A percentile compares a stretch with the other conserved stretches of the same genome.
These are phyloP conservation scores for Moesziomyces parantarcticus DNA, from an alignment of 1,284 basidiomycete species.

Conservation along the genomic window DNA sequence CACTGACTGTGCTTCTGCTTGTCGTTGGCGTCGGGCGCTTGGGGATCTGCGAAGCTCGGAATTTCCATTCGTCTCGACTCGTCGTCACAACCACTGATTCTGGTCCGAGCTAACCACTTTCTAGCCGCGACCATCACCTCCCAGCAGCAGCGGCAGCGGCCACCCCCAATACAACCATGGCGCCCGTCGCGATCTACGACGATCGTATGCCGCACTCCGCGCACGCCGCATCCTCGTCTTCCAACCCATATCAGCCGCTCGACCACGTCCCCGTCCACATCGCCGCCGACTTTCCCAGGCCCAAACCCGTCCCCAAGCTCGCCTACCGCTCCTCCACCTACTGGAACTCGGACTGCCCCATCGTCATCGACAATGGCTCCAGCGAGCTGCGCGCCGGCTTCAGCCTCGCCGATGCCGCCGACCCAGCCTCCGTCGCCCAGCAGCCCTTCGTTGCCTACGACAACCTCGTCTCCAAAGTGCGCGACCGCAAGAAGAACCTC, in stretches of 20 bases:
- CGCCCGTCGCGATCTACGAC: conserved; percentile 45
- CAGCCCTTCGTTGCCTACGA: conserved; percentile 57
- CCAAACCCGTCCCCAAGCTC: conserved; percentile 36
- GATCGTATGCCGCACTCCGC: conserved; percentile 17
- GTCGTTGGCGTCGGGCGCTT: too few relatives aligned
- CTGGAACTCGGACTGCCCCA: conserved; percentile 69
- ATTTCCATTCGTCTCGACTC: conserved; percentile 10
- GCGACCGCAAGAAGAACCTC: conserved; percentile 58
- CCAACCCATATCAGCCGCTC: conserved; percentile 41
- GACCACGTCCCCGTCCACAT: conserved; percentile 37
- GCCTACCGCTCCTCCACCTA: conserved; percentile 49
- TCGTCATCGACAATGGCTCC: conserved; percentile 94
- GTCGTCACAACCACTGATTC: neutral
- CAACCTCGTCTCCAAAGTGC: conserved; percentile 61
- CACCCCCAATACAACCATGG: conserved; percentile 19
- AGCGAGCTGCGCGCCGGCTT: conserved; percentile 91
- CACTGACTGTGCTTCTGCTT: too few relatives aligned
- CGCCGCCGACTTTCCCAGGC: conserved; percentile 44
- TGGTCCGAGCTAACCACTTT: neutral
- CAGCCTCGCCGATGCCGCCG: conserved; percentile 63
- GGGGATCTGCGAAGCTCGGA: conserved; percentile 12
- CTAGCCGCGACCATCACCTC: neutral
- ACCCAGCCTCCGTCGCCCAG: conserved; percentile 38
- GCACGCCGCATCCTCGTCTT: conserved; percentile 11
- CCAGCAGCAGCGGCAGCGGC: neutral